Evolutionary conservation across 345 rosid genomes (phyloP), one percentile per base, ranked within the genome.

Genomic region (Rhizophora apiculata): DNA sequence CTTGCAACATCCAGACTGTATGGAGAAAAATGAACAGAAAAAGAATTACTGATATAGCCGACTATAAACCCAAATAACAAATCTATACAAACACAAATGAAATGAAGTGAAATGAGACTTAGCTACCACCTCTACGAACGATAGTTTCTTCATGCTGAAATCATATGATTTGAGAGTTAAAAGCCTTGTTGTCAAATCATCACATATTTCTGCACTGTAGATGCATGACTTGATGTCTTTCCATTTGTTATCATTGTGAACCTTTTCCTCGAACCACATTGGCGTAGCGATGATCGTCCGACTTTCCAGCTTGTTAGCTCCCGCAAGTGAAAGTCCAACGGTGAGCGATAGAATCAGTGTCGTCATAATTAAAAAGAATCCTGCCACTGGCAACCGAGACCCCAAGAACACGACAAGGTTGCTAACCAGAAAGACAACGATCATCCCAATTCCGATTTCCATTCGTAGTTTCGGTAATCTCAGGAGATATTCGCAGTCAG

Each of bases 1-100:
- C 67, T 53, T 85, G 84, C 96, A 92, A 64, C 98, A 92, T 68
- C 96, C 98, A 7, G 76, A 70, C 98, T 92, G 55, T 49, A 68
- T 62, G 5, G 11, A 46, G n/a, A 29, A 39, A n/a, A 26, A 43
- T 19, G n/a, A 70, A 31, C 19, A 36, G 29, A 8, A 64, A 9
- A 62, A 9, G 3, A 11, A 57, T 30, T 54, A 27, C 29, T 22
- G 30, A 51, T 21, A 20, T 15, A 29, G 18, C 6, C n/a, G 3
- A 22, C n/a, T 16, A 63, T 32, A 2, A 15, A 24, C 21, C 21
- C 15, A 49, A 31, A 34, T 51, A 30, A 7, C 37, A 66, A 15
- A 31, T 27, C n/a, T 6, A 16, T 0, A 6, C 0, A 6, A 7
- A 48, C 0, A 31, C 7, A 31, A 31, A n/a, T 29, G 2, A 34